Evolutionary conservation across 257 asterid genomes (phyloP), one percentile per base, ranked within the genome.

Genomic region (Nicotiana attenuata): DNA sequence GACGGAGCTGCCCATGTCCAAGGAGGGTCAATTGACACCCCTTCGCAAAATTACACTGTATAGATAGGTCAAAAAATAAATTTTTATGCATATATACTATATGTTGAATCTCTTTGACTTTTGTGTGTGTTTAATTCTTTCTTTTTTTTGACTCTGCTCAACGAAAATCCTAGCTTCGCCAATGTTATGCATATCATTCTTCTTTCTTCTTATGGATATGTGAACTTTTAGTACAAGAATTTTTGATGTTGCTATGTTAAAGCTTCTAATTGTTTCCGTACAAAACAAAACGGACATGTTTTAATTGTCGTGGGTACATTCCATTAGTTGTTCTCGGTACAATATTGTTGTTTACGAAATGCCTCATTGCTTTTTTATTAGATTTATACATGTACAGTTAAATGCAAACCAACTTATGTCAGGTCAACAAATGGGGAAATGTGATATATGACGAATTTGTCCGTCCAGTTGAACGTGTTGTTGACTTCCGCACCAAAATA

Each of bases 361-460:
- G 57, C 19, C 57, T 52, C 57, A 4, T 52, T 52, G 80, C 45
- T 50, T 75, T 35, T 47, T 26, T 15, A 29, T 75, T 50, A 5
- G 9, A 22, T 56, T 47, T 75, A 75, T 50, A 14, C 24, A 16
- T 50, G 80, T 10, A 50, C 80, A 50, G 63, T 50, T 83, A 59
- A 83, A 31, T 64, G 52, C 65, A 79, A 41, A 35, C 41, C 67
- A 19, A 82, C 67, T 38, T 68, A 10, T 90, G 83, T 81, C 97
- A 96, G 99, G 97, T 96, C 76, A 96, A 94, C 89, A 87, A 89
- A 87, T 93, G 90, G 91, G 97, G 99, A 81, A 96, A 96, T 88
- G 93, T 96, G 24, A 35, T 94, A 83, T 92, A 89, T 83, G 99
- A 94, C 24, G 98, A 94, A 90, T 87, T 82, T 88, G 99, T 94